These are phyloP conservation scores for Lentinula detonsa DNA, from an alignment of 768 basidiomycete genomes.

Conservation along the genomic window DNA sequence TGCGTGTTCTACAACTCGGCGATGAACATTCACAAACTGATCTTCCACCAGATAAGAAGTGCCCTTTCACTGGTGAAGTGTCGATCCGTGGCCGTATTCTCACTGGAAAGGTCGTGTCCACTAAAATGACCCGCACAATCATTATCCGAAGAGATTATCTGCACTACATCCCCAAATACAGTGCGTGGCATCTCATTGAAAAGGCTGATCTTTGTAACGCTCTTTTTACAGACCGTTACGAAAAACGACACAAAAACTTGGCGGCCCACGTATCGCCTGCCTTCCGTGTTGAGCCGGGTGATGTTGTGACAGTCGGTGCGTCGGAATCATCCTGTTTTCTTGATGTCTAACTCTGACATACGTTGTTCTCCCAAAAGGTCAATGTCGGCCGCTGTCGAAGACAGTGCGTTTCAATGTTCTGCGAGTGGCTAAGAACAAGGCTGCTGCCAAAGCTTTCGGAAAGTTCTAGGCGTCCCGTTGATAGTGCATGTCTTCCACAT, in stretches of 20 bases:
- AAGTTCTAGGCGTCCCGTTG: constrained; percentile 64
- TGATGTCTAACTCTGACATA: constrained; percentile 6
- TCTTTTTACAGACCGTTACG: constrained; percentile 76
- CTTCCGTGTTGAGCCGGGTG: constrained; percentile 96
- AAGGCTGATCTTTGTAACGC: not conserved
- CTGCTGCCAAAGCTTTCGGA: constrained; percentile 82
- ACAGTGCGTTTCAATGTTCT: constrained; percentile 99
- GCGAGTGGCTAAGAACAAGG: constrained; percentile 92
- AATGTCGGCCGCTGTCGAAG: constrained; percentile 98
- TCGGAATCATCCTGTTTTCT: constrained; percentile 14
- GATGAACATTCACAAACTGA: not conserved
- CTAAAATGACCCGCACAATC: constrained; percentile 99
- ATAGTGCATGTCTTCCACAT: constrained; percentile 4
- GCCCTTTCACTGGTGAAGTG: constrained; percentile 94
- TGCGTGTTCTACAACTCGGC: constrained; percentile 32
- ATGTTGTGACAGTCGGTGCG: constrained; percentile 91
- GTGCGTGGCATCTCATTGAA: constrained; percentile 40
- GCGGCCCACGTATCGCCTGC: constrained; percentile 96
- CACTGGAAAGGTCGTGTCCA: constrained; percentile 95
- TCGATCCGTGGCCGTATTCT: constrained; percentile 99
- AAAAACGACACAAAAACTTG: constrained; percentile 98
- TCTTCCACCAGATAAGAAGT: constrained; percentile 84
- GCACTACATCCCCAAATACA: constrained; percentile 98
- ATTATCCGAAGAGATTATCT: constrained; percentile 94
- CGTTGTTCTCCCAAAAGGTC: constrained; percentile 43